Conservation (phyloP, 768 basidiomycete species). For the Lactarius vividus region DNA sequence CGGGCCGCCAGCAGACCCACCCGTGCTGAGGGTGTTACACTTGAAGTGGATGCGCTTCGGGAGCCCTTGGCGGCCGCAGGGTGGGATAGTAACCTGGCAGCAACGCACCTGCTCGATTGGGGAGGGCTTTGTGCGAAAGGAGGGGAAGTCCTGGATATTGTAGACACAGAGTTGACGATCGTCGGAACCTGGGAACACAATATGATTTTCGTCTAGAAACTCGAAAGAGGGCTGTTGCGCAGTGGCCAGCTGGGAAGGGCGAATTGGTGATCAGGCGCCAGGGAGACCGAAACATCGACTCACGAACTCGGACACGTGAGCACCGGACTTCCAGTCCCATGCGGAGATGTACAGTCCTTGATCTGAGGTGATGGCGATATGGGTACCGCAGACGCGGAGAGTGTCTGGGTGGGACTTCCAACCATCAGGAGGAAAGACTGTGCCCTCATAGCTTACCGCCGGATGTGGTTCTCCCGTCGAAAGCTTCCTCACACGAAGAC, state of each 20-base stretch:
- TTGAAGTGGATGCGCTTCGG: neutral
- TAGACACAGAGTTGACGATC: conserved; percentile 2
- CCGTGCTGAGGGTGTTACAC: neutral
- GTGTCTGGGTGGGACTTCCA: neutral
- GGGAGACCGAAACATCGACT: neutral
- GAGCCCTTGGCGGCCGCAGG: neutral
- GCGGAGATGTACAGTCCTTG: conserved; percentile 1
- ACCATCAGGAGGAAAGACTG: neutral
- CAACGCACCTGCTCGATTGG: neutral
- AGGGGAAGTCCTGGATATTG: conserved; percentile 1
- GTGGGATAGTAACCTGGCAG: neutral
- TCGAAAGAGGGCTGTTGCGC: neutral
- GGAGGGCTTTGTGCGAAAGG: neutral
- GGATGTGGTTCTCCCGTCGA: neutral
- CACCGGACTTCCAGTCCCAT: conserved; percentile 4
- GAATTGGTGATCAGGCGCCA: neutral
- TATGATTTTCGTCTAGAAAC: conserved; percentile 1
- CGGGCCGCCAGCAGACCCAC: neutral
- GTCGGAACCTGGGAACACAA: neutral
- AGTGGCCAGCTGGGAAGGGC: neutral
- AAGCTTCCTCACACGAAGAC: neutral
- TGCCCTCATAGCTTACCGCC: neutral
- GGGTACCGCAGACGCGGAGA: neutral
- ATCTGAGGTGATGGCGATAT: conserved; percentile 2
- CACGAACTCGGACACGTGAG: conserved; percentile 1